A percentile compares a stretch with the other conserved stretches of the same genome.
These are phyloP conservation scores for Talaromyces funiculosus DNA, from an alignment of 2,329 filamentous ascomycete genomes.

Conservation along the genomic window DNA sequence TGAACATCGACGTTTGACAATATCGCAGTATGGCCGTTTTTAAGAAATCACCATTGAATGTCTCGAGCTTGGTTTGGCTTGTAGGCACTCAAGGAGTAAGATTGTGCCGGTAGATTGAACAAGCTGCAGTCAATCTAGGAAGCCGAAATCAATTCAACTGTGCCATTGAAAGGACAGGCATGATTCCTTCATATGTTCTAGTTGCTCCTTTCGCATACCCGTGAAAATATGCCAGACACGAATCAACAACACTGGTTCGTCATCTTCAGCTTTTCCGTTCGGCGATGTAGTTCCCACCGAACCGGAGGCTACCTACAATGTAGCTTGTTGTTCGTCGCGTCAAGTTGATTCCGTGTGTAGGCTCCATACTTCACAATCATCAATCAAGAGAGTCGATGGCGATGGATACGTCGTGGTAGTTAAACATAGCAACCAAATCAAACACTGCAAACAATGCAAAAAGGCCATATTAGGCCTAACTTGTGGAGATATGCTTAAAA, in stretches of 20 bases:
- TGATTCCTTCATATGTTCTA: too few species aligned
- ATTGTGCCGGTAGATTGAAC: not conserved
- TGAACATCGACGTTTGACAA: not conserved
- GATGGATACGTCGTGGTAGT: not conserved
- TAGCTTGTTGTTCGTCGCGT: too few species aligned
- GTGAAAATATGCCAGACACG: not conserved
- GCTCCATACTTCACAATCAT: not conserved
- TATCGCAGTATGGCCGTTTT: not conserved
- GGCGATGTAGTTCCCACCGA: not conserved
- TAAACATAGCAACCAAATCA: not conserved
- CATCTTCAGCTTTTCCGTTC: not conserved
- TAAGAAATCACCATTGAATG: not conserved
- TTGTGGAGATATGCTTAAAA: not conserved
- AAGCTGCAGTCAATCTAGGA: not conserved
- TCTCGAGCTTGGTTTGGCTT: not conserved
- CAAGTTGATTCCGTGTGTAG: too few species aligned
- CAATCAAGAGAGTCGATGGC: not conserved
- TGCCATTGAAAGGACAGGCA: too few species aligned
- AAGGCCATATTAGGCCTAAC: not conserved
- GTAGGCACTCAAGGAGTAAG: not conserved
- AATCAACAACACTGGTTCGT: not conserved
- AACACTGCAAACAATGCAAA: conserved; percentile 9
- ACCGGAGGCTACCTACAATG: too few species aligned
- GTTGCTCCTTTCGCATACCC: too few species aligned
- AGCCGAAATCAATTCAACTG: not conserved